phyloP scores from a whole-genome alignment of 192 early-diverging fungal species.

The Coemansia sp. region DNA sequence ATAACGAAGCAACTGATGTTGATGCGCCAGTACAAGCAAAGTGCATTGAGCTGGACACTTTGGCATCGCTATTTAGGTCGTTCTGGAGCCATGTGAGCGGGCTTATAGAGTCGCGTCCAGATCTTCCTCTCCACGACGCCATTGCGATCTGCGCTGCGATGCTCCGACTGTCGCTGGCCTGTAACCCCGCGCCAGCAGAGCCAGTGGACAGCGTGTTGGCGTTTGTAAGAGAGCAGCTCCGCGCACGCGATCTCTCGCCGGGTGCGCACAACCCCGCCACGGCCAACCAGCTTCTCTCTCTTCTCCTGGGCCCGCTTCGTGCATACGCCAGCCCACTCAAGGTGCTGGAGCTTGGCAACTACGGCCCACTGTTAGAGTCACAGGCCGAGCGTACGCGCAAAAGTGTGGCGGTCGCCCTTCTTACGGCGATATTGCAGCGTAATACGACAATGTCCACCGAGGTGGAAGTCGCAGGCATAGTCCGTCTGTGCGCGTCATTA shows the following conservation, averaged over 20 bases:
- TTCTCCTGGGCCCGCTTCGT: conserved; percentile 80
- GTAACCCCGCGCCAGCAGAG: conserved; percentile 73
- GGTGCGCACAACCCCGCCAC: conserved; percentile 71
- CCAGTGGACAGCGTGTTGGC: conserved; percentile 90
- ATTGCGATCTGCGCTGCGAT: conserved; percentile 85
- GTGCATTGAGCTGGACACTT: conserved; percentile 21
- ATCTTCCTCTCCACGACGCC: conserved; percentile 90
- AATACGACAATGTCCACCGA: conserved; percentile 54
- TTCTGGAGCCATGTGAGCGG: conserved; percentile 96
- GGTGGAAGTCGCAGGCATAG: conserved; percentile 41
- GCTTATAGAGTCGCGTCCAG: conserved; percentile 87
- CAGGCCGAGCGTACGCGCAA: conserved; percentile 83
- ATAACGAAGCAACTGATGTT: background rate
- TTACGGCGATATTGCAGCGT: conserved; percentile 67
- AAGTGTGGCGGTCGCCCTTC: conserved; percentile 75
- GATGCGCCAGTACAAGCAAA: background rate
- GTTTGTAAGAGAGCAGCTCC: conserved; percentile 78
- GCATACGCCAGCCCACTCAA: conserved; percentile 69
- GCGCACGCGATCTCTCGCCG: conserved; percentile 59
- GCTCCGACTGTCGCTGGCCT: conserved; percentile 86
- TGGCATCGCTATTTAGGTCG: conserved; percentile 77
- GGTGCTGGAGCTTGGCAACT: conserved; percentile 71
- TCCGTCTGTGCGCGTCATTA: conserved; percentile 36
- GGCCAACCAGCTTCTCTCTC: conserved; percentile 69
- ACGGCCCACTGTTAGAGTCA: conserved; percentile 75